Evolutionary conservation across 2,329 filamentous ascomycete genomes (phyloP).

Genomic region (Apiospora aurea): DNA sequence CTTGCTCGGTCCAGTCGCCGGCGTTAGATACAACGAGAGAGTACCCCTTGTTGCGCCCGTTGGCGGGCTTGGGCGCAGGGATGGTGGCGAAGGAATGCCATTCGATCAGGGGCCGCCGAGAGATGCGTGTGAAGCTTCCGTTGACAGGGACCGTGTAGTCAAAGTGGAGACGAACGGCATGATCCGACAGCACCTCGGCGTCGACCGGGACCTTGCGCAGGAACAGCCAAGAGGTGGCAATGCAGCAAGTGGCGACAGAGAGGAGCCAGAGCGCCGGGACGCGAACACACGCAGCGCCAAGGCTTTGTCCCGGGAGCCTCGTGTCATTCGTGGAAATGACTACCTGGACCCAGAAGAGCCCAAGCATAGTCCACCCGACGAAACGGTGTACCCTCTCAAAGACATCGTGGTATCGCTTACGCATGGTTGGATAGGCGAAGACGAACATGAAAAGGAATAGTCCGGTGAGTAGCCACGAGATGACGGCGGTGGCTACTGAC

Average conservation of each 20-base stretch:
- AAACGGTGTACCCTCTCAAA: conserved; percentile 79
- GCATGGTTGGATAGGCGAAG: conserved; percentile 68
- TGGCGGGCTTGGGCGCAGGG: conserved; percentile 54
- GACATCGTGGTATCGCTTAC: conserved; percentile 67
- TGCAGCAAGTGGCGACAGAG: conserved; percentile 65
- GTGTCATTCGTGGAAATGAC: conserved; percentile 60
- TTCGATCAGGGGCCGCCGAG: conserved; percentile 69
- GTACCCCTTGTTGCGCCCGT: conserved; percentile 58
- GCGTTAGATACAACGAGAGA: conserved; percentile 75
- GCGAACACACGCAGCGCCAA: conserved; percentile 46
- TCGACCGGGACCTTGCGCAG: conserved; percentile 72
- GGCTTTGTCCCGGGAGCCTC: conserved; percentile 33
- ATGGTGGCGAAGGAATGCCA: conserved; percentile 82
- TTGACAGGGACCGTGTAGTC: conserved; percentile 65
- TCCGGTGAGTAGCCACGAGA: conserved; percentile 64
- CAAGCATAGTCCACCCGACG: conserved; percentile 72
- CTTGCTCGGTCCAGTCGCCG: conserved; percentile 75
- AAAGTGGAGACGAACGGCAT: conserved; percentile 76
- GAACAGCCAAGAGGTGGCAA: conserved; percentile 76
- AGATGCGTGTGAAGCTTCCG: conserved; percentile 65
- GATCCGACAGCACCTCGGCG: conserved; percentile 71
- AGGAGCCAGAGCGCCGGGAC: conserved; percentile 71
- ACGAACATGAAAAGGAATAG: conserved; percentile 65
- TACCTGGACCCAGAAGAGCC: conserved; percentile 70
- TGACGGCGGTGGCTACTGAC: conserved; percentile 50